These are phyloP conservation scores for Fusarium transvaalense DNA, from an alignment of 2,329 filamentous ascomycete genomes.

Conservation along the genomic window DNA sequence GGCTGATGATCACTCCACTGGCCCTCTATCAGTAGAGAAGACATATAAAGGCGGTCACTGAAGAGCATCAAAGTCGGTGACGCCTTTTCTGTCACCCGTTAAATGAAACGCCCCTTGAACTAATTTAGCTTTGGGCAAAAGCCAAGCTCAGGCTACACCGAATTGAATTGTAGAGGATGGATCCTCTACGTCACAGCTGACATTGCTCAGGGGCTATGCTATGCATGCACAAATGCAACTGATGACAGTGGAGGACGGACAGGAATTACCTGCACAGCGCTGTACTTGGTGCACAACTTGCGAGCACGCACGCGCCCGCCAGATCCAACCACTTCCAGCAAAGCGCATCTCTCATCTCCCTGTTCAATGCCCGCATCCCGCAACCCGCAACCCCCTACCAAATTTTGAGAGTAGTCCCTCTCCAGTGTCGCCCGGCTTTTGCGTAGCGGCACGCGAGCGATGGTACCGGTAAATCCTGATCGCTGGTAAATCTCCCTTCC, in stretches of 20 bases:
- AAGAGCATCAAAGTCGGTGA: background rate
- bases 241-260: no score
- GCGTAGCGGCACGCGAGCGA: background rate
- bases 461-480: conserved; percentile 19
- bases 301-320: background rate
- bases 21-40: background rate
- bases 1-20: conserved; percentile 11
- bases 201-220: conserved; percentile 10
- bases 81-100: conserved; percentile 8
- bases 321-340: background rate
- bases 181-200: conserved; percentile 25
- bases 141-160: background rate
- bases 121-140: conserved; percentile 2
- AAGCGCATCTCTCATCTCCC: background rate
- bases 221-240: background rate
- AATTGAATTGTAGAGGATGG: background rate
- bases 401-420: no score
- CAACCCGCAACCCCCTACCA: background rate
- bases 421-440: background rate
- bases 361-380: background rate
- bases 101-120: conserved; percentile 22
- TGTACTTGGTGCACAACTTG: background rate
- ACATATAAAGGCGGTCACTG: conserved; percentile 1
- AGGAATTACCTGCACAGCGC: background rate
- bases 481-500: conserved; percentile 1